Conservation (phyloP, 768 basidiomycete species). For the Dioszegia crocea region DNA sequence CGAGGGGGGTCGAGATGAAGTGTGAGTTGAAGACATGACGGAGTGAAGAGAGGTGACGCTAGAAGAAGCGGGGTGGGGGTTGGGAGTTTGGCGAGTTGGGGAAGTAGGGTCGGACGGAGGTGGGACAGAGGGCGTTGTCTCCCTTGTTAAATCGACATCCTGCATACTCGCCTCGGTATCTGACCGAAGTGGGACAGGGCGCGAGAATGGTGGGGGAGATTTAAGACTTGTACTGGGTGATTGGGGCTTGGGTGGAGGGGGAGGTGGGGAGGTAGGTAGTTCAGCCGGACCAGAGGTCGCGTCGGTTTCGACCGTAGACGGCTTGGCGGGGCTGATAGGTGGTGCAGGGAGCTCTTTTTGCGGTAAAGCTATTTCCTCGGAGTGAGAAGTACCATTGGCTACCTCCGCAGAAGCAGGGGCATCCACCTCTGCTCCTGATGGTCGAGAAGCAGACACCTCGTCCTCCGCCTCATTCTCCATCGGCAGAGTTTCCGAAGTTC, state of each 20-base stretch:
- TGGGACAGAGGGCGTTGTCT: slow-evolving; percentile 15
- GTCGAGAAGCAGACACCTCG: not conserved
- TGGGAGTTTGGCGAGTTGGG: not conserved
- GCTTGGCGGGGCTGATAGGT: not conserved
- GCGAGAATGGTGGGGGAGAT: slow-evolving; percentile 18
- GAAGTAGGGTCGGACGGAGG: not conserved
- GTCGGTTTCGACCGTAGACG: not conserved
- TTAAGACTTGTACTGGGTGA: slow-evolving; percentile 5
- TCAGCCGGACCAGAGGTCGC: not conserved
- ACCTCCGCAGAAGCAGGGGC: not conserved
- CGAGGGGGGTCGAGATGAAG: slow-evolving; percentile 25
- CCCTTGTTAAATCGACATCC: slow-evolving; percentile 23
- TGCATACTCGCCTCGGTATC: slow-evolving; percentile 25
- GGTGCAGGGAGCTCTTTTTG: not conserved
- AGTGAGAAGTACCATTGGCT: too few species aligned
- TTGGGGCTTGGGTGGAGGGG: slow-evolving; percentile 6
- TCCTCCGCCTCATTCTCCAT: not conserved
- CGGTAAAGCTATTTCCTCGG: not conserved
- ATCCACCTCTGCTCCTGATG: not conserved
- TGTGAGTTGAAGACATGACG: slow-evolving; percentile 21
- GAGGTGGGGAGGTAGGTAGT: slow-evolving; percentile 1
- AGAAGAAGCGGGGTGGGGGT: slow-evolving; percentile 22
- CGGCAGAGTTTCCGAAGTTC: not conserved
- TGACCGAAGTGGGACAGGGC: not conserved
- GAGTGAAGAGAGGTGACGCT: slow-evolving; percentile 32